phyloP scores from a whole-genome alignment of 2,329 filamentous ascomycete genomes.

The Phyllosticta capitalensis region DNA sequence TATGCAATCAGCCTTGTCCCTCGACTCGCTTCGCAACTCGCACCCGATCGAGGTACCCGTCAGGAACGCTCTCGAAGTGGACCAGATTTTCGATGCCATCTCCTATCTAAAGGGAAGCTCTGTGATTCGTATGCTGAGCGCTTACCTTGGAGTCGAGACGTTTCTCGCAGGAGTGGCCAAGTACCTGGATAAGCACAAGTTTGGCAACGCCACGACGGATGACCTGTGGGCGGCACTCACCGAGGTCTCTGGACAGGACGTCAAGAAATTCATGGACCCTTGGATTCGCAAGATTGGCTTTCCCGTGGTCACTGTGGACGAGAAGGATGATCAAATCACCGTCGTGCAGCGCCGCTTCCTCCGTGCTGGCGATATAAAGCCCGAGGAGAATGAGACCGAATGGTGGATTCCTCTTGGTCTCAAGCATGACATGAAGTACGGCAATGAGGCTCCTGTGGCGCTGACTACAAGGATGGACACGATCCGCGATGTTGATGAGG shows the following conservation, averaged over 20 bases:
- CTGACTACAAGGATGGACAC: slow-evolving; percentile 69
- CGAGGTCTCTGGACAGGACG: slow-evolving; percentile 78
- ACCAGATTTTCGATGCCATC: slow-evolving; percentile 96
- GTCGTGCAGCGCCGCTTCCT: slow-evolving; percentile 85
- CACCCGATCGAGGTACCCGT: slow-evolving; percentile 96
- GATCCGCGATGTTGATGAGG: slow-evolving; percentile 61
- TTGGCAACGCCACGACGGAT: slow-evolving; percentile 81
- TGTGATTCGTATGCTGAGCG: slow-evolving; percentile 90
- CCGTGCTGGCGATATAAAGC: slow-evolving; percentile 79
- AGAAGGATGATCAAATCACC: slow-evolving; percentile 72
- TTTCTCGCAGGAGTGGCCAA: slow-evolving; percentile 85
- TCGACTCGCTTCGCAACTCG: slow-evolving; percentile 83
- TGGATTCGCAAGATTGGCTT: slow-evolving; percentile 97
- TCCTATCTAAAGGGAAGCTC: slow-evolving; percentile 96
- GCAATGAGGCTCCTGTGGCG: slow-evolving; percentile 53
- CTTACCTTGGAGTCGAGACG: slow-evolving; percentile 74
- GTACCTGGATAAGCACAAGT: slow-evolving; percentile 82
- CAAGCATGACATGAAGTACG: slow-evolving; percentile 68
- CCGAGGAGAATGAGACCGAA: slow-evolving; percentile 80
- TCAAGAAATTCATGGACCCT: slow-evolving; percentile 77
- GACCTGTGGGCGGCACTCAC: slow-evolving; percentile 85
- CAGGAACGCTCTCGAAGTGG: slow-evolving; percentile 84
- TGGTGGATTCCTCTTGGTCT: slow-evolving; percentile 95
- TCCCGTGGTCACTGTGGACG: slow-evolving; percentile 76
- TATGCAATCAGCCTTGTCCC: slow-evolving; percentile 80